Conservation (phyloP, 2,329 filamentous ascomycete species). For the Paramyrothecium sp. region DNA sequence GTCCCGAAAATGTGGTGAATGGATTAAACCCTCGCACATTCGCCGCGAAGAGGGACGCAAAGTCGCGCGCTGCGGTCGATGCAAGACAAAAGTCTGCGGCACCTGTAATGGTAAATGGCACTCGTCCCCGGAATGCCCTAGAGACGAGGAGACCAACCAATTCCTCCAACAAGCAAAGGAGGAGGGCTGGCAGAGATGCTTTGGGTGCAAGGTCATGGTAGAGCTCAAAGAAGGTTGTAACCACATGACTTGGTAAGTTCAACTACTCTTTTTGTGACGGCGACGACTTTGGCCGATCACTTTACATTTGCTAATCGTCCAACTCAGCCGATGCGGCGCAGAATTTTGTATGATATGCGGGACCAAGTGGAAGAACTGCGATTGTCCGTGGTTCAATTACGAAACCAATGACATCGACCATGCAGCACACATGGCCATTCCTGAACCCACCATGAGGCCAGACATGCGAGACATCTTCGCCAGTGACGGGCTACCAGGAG, state of each 20-base stretch:
- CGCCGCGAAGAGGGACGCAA: constrained; percentile 57
- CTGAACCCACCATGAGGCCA: constrained; percentile 30
- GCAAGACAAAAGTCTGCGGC: constrained; percentile 72
- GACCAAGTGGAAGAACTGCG: constrained; percentile 76
- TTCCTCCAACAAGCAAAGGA: constrained; percentile 65
- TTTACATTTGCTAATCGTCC: constrained; percentile 8
- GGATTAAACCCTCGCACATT: constrained; percentile 74
- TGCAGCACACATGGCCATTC: constrained; percentile 50
- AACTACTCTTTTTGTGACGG: background rate
- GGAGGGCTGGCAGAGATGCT: constrained; percentile 74
- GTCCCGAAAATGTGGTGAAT: constrained; percentile 68
- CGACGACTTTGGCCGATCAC: background rate
- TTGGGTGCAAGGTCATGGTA: constrained; percentile 70
- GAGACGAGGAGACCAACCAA: constrained; percentile 63
- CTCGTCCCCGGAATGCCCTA: constrained; percentile 64
- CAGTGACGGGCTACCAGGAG: constrained; percentile 22
- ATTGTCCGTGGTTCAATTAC: constrained; percentile 78
- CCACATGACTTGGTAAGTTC: constrained; percentile 78
- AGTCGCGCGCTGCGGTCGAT: constrained; percentile 68
- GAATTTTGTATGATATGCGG: constrained; percentile 90
- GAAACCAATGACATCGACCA: constrained; percentile 52
- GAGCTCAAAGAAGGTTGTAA: constrained; percentile 82
- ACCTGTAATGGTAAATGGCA: constrained; percentile 76
- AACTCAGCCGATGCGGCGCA: constrained; percentile 66
- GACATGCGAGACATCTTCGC: constrained; percentile 14